phyloP scores from a whole-genome alignment of 2,329 filamentous ascomycete genomes.

The Colletotrichum scovillei region DNA sequence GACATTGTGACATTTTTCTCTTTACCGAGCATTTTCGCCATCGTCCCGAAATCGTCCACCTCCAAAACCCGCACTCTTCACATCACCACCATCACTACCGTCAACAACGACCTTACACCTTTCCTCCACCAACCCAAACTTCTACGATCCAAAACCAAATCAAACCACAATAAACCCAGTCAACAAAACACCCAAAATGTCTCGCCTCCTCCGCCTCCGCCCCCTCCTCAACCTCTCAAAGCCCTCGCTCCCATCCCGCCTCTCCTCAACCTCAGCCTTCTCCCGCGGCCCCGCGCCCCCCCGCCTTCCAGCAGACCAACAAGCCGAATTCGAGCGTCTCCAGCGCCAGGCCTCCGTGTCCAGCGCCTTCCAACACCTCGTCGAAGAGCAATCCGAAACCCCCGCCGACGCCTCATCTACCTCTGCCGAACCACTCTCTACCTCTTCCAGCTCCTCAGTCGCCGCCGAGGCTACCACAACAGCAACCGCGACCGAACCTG shows the following conservation, averaged over 20 bases:
- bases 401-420: slow-evolving; percentile 39
- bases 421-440: slow-evolving; percentile 22
- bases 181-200: slow-evolving; percentile 34
- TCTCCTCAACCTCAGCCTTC: slow-evolving; percentile 51
- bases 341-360: slow-evolving; percentile 71
- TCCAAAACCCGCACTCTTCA: neutral
- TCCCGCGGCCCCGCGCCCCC: slow-evolving; percentile 77
- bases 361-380: slow-evolving; percentile 50
- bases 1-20: slow-evolving; percentile 23
- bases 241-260: slow-evolving; percentile 9
- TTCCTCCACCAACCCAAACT: too few species aligned
- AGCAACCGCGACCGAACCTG: slow-evolving; percentile 33
- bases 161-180: too few species aligned
- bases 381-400: slow-evolving; percentile 35
- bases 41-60: neutral
- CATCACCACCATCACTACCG: neutral
- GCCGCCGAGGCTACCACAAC: slow-evolving; percentile 36
- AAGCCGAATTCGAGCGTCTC: slow-evolving; percentile 90
- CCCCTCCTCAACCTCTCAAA: slow-evolving; percentile 29
- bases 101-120: too few species aligned
- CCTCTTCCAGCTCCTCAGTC: slow-evolving; percentile 40
- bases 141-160: too few species aligned
- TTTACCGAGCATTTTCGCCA: slow-evolving; percentile 8
- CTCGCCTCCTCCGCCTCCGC: slow-evolving; percentile 39
- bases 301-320: slow-evolving; percentile 86